These are phyloP conservation scores for Aspergillus affinis DNA, from an alignment of 495 filamentous ascomycete species.

Conservation along the genomic window DNA sequence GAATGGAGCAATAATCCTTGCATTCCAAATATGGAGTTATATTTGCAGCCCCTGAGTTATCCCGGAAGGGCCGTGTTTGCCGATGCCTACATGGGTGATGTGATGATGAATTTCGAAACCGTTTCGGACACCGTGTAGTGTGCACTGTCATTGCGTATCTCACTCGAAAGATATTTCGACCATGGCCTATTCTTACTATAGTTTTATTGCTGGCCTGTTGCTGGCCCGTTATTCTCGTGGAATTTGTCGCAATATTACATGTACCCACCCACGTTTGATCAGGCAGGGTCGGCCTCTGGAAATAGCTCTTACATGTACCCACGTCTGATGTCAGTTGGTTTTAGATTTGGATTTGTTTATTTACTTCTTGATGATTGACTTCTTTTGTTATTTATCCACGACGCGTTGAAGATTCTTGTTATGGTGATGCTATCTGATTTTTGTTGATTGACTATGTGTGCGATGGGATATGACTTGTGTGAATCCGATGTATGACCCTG, in stretches of 20 bases:
- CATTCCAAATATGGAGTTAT: neutral
- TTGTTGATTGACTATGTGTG: neutral
- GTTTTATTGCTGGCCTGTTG: neutral
- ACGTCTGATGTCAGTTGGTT: neutral
- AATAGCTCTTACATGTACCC: neutral
- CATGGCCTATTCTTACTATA: neutral
- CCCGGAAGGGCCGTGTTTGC: neutral
- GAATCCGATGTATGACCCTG: slow-evolving; percentile 4
- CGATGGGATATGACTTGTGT: neutral
- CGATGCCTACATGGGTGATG: neutral
- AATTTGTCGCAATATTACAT: no score
- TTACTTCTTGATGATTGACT: neutral
- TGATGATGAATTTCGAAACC: neutral
- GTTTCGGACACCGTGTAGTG: neutral
- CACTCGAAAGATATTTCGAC: neutral
- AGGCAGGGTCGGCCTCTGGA: neutral
- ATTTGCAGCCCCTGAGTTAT: neutral
- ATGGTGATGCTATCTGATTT: slow-evolving; percentile 2
- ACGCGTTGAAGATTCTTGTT: neutral
- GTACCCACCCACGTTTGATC: no score
- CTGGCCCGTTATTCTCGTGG: neutral
- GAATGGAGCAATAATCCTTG: neutral
- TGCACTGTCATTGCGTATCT: neutral
- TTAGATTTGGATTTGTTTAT: neutral
- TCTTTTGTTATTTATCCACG: neutral